Evolutionary conservation across 169 alveolate genomes (phyloP).

Genomic region (Blepharisma undulans): DNA sequence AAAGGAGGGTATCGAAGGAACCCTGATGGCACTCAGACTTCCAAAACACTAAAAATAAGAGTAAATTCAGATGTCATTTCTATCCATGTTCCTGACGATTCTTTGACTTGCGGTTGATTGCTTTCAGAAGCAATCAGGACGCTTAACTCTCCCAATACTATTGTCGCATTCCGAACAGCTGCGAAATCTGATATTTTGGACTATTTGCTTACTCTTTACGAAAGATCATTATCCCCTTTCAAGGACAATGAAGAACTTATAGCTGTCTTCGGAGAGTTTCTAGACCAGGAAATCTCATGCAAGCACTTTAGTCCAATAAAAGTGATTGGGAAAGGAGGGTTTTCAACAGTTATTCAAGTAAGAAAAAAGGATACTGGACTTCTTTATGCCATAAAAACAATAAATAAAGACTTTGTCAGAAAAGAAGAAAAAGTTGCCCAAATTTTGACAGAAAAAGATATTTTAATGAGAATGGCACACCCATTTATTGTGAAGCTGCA

Average conservation of each 20-base stretch:
- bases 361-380: slow-evolving; percentile 78
- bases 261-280: not conserved
- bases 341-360: slow-evolving; percentile 79
- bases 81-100: not conserved
- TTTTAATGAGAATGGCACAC: slow-evolving; percentile 55
- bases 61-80: not conserved
- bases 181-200: slow-evolving; percentile 31
- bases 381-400: slow-evolving; percentile 80
- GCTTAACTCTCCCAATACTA: not conserved
- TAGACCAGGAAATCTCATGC: not conserved
- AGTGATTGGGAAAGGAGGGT: slow-evolving; percentile 86
- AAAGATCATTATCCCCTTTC: slow-evolving; percentile 26
- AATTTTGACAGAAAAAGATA: slow-evolving; percentile 62
- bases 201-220: slow-evolving; percentile 14
- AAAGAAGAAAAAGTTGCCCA: slow-evolving; percentile 60
- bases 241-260: not conserved
- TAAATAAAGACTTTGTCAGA: slow-evolving; percentile 64
- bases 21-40: not conserved
- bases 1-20: not conserved
- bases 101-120: slow-evolving; percentile 39
- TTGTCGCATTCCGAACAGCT: not conserved
- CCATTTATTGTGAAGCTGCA: slow-evolving; percentile 63
- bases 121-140: slow-evolving; percentile 20
- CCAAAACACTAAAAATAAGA: not conserved
- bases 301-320: slow-evolving; percentile 68